Conservation (phyloP, 192 early-diverging fungal species). For the Coemansia sp. region DNA sequence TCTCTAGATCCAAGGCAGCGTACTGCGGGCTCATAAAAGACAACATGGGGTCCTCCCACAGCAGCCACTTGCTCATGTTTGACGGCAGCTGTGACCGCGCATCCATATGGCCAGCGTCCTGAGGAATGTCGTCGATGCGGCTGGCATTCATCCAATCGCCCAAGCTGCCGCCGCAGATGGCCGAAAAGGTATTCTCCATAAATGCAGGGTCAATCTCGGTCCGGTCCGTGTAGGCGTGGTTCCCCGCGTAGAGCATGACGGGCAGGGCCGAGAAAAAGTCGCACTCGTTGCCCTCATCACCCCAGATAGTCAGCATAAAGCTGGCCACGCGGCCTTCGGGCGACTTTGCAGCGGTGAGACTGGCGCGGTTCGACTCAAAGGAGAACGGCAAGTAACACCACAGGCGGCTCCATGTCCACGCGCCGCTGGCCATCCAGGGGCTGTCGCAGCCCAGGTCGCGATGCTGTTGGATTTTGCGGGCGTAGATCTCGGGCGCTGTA, state of each 20-base stretch:
- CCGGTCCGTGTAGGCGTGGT: constrained; percentile 70
- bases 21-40: constrained; percentile 81
- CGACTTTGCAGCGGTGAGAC: constrained; percentile 67
- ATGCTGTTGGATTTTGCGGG: constrained; percentile 78
- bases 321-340: constrained; percentile 61
- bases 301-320: constrained; percentile 85
- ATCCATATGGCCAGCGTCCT: constrained; percentile 42
- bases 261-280: constrained; percentile 82
- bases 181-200: constrained; percentile 68
- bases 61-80: constrained; percentile 79
- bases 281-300: constrained; percentile 91
- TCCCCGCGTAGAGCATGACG: constrained; percentile 72
- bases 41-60: constrained; percentile 85
- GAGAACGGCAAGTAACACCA: constrained; percentile 83
- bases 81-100: constrained; percentile 62
- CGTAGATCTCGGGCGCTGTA: constrained; percentile 67
- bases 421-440: constrained; percentile 81
- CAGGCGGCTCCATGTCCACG: constrained; percentile 84
- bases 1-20: constrained; percentile 63
- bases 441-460: constrained; percentile 72
- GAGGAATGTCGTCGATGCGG: constrained; percentile 57
- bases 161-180: constrained; percentile 76
- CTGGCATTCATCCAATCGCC: constrained; percentile 75
- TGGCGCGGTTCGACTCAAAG: constrained; percentile 73
- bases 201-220: constrained; percentile 61